Evolutionary conservation across 2,329 filamentous ascomycete species (phyloP).

Genomic region (Apiospora rasikravindrae): DNA sequence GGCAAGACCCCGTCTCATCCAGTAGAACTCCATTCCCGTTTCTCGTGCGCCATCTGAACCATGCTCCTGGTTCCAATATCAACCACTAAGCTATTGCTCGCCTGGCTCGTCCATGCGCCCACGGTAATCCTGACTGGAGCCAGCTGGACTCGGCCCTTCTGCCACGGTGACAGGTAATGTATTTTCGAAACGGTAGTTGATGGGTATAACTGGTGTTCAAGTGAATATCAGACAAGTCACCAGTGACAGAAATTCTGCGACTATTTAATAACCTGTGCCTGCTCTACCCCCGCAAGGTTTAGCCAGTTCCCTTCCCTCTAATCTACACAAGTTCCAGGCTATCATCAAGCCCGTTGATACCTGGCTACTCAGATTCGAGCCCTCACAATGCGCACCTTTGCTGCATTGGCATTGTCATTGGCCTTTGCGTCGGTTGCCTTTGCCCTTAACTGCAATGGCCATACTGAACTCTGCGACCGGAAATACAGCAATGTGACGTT

Average conservation of each 20-base stretch:
- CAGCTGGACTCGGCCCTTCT: constrained; percentile 4
- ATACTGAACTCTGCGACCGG: constrained; percentile 58
- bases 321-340: background rate
- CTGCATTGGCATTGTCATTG: background rate
- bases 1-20: constrained; percentile 8
- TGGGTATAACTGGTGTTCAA: background rate
- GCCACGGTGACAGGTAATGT: background rate
- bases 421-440: constrained; percentile 15
- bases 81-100: background rate
- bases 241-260: background rate
- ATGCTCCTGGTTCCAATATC: constrained; percentile 10
- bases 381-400: background rate
- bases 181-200: background rate
- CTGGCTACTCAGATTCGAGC: background rate
- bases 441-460: constrained; percentile 59
- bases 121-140: background rate
- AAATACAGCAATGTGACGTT: constrained; percentile 65
- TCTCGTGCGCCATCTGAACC: constrained; percentile 3
- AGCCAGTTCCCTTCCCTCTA: background rate
- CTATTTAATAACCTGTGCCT: background rate
- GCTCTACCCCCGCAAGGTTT: background rate
- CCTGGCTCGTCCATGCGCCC: background rate
- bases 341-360: background rate
- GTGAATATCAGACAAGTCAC: background rate
- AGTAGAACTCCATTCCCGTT: background rate